These are phyloP conservation scores for Thraustochytrium aureum DNA, from an alignment of 352 stramenopile species.

Conservation along the genomic window DNA sequence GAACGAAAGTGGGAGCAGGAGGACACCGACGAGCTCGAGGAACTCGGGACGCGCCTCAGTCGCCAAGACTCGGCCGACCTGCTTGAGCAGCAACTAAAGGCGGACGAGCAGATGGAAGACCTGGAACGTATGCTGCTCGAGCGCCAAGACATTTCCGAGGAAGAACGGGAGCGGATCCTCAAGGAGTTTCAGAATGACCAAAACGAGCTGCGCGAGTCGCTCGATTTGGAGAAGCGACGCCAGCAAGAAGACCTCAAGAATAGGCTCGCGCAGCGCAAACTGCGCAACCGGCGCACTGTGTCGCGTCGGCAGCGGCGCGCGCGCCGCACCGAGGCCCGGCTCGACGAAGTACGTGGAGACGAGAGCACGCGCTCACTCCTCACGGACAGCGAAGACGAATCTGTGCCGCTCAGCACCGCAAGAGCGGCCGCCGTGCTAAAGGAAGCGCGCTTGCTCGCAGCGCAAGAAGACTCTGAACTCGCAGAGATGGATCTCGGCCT, in stretches of 20 bases:
- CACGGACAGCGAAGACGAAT: background rate
- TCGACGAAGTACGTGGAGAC: background rate
- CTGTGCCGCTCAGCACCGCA: too few relatives aligned
- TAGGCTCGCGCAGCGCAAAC: constrained; percentile 30
- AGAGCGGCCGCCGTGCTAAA: constrained; percentile 6
- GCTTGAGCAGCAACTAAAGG: constrained; percentile 40
- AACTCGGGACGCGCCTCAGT: constrained; percentile 4
- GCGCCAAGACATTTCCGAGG: constrained; percentile 37
- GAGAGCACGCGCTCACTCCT: background rate
- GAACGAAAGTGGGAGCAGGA: constrained; percentile 13
- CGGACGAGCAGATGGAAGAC: constrained; percentile 41
- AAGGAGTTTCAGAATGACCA: constrained; percentile 37
- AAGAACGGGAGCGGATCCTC: constrained; percentile 48
- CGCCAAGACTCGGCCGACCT: constrained; percentile 1
- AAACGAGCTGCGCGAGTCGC: constrained; percentile 37
- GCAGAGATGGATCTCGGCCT: constrained; percentile 29
- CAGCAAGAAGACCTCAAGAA: constrained; percentile 55
- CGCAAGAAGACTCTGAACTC: constrained; percentile 36
- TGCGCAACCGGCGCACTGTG: constrained; percentile 16
- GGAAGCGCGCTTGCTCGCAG: constrained; percentile 1
- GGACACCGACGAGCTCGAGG: constrained; percentile 12
- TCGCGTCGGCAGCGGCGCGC: constrained; percentile 32
- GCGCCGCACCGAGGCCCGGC: background rate
- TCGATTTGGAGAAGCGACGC: constrained; percentile 38
- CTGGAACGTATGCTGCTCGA: constrained; percentile 20